Evolutionary conservation across 768 basidiomycete genomes (phyloP), one percentile per base, ranked within the genome.

Genomic region (Mrakia blollopis): DNA sequence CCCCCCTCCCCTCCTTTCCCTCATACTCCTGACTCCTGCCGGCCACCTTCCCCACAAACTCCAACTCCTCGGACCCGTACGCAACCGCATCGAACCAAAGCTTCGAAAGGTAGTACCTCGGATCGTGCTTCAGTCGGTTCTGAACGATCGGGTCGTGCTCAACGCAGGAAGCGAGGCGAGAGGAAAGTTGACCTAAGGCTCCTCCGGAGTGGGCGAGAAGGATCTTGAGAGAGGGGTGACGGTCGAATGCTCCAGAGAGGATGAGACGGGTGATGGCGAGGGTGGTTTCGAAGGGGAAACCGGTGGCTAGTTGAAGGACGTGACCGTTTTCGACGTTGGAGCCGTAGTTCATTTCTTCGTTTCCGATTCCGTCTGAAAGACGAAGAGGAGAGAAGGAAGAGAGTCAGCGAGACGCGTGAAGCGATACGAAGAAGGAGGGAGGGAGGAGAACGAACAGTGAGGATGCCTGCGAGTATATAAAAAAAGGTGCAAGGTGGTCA

Each of bases 241-340:
- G 89, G 82, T 95, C 93, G 79, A 93, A 85, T 28, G 90, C 88
- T 1, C 93, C 93, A 16, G 91, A 87, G 69, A 94, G 87, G 80
- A 94, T 92, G 61, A 94, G 85, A 52, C 92, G 89, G 10, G 93
- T 90, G 41, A 89, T 88, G 4, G 92, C 91, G 67, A 89, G 89
- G 6, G 93, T 93, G 25, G 93, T 94, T 85, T 94, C 93, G 80
- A 94, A 91, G 3, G 93, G 93, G 83, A 95, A 94, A 1, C 93
- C 93, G 23, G 93, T 86, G 0, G 92, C 91, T 72, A 94, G 87
- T 18, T 73, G 91, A 39, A 95, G 88, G 54, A 93, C 93, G 79
- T 94, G 93, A 0, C 93, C 93, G 79, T 94, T 94, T 60, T 89
- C 87, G 78, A 75, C 65, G 54, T 75, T 67, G 57, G n/a, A 47